Conservation (phyloP, 1,139 yeast genomes). For the Spencermartinsiella ligniputridi region DNA sequence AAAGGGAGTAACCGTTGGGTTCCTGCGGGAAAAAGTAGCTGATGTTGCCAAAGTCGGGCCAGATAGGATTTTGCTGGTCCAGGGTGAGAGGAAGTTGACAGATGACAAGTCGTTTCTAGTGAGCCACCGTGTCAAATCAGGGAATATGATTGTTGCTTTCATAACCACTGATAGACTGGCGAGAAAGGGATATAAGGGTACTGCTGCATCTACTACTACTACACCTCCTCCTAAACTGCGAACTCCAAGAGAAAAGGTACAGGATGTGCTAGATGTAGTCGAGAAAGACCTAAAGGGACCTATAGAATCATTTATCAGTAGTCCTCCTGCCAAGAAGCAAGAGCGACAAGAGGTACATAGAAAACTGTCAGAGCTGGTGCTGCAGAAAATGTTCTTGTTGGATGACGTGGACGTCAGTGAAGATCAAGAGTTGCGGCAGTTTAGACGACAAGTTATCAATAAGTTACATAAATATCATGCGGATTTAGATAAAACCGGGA, state of each 20-base stretch:
- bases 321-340: slow-evolving; percentile 27
- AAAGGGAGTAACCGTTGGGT: slow-evolving; percentile 62
- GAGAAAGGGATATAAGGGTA: slow-evolving; percentile 11
- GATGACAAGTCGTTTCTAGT: slow-evolving; percentile 30
- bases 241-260: slow-evolving; percentile 30
- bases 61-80: slow-evolving; percentile 39
- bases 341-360: slow-evolving; percentile 34
- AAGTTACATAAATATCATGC: slow-evolving; percentile 34
- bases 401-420: slow-evolving; percentile 38
- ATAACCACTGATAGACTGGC: slow-evolving; percentile 14
- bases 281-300: slow-evolving; percentile 31
- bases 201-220: slow-evolving; percentile 11
- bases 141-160: slow-evolving; percentile 29
- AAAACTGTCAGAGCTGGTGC: slow-evolving; percentile 34
- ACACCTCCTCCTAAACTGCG: slow-evolving; percentile 21
- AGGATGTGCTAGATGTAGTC: slow-evolving; percentile 25
- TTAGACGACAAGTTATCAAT: slow-evolving; percentile 37
- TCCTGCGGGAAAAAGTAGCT: slow-evolving; percentile 44
- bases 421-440: slow-evolving; percentile 33
- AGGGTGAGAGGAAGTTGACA: slow-evolving; percentile 31
- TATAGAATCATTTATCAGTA: slow-evolving; percentile 27
- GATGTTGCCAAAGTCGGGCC: slow-evolving; percentile 43
- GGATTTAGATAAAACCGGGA: slow-evolving; percentile 25
- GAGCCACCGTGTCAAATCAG: slow-evolving; percentile 30
- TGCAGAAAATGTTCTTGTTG: slow-evolving; percentile 37